phyloP scores from a whole-genome alignment of 352 stramenopile species.

The Phytophthora agathidicida region DNA sequence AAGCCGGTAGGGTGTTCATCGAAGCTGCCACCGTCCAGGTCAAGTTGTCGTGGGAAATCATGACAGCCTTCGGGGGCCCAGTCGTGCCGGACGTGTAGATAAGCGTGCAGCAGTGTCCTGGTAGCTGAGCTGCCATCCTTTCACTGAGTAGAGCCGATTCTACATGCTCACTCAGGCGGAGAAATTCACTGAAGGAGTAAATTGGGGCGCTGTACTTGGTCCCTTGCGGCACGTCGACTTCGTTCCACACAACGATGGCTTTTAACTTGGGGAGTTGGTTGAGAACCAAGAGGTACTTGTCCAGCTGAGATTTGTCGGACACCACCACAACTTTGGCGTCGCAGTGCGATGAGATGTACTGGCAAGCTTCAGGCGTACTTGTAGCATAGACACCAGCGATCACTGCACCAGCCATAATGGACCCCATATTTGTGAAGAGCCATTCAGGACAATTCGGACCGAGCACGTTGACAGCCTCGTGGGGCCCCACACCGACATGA shows the following conservation, averaged over 20 bases:
- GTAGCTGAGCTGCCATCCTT: slow-evolving; percentile 53
- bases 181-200: slow-evolving; percentile 67
- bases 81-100: slow-evolving; percentile 93
- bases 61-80: slow-evolving; percentile 67
- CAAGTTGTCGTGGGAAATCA: slow-evolving; percentile 83
- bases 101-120: slow-evolving; percentile 77
- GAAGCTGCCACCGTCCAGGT: slow-evolving; percentile 68
- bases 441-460: slow-evolving; percentile 89
- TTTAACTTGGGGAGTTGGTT: slow-evolving; percentile 75
- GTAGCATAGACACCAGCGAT: slow-evolving; percentile 88
- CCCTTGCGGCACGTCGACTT: slow-evolving; percentile 30
- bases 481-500: slow-evolving; percentile 61
- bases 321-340: slow-evolving; percentile 80
- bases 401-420: slow-evolving; percentile 80
- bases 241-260: slow-evolving; percentile 76
- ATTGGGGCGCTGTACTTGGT: slow-evolving; percentile 51
- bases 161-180: slow-evolving; percentile 50
- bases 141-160: slow-evolving; percentile 33
- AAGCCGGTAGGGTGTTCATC: slow-evolving; percentile 54
- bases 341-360: slow-evolving; percentile 86
- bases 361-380: slow-evolving; percentile 71
- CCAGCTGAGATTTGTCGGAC: slow-evolving; percentile 66
- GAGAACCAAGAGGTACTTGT: slow-evolving; percentile 74
- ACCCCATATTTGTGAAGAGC: slow-evolving; percentile 81
- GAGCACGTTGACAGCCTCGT: slow-evolving; percentile 83